Evolutionary conservation across 2,329 filamentous ascomycete genomes (phyloP), one percentile per base, ranked within the genome.

Genomic region (Ciborinia camelliae): DNA sequence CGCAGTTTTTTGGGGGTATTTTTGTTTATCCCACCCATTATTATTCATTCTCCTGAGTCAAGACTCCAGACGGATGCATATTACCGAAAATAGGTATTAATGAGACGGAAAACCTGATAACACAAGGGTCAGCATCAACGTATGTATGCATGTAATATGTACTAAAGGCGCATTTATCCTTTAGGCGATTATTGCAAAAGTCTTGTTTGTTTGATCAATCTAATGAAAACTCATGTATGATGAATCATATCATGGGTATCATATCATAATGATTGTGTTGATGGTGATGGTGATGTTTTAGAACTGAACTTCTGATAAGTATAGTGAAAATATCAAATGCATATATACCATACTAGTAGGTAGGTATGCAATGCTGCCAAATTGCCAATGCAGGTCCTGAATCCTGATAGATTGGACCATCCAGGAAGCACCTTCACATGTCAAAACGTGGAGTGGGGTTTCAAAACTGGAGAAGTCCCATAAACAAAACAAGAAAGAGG

Each of bases 361-460:
- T n/a, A n/a, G n/a, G n/a, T n/a, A 45, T 58, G 55, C 55, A 58
- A 47, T 47, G 55, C 41, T 35, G 41, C n/a, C n/a, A n/a, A n/a
- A n/a, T n/a, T n/a, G n/a, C n/a, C n/a, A n/a, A n/a, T n/a, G n/a
- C n/a, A n/a, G 37, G 35, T 37, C 35, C 35, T 37, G 35, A 37
- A 37, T 45, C 28, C 39, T 32, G 12, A 15, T 39, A 55, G 12
- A 10, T 26, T 47, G 41, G 39, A 14, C 54, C 39, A 55, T 39
- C 26, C 28, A 45, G 7, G 28, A 45, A 45, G 15, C 26, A 32
- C 20, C 12, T 58, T 58, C 54, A 58, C 54, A 58, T 58, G 54
- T 45, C 12, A 45, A 28, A 41, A 2, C 8, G 26, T 41, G 23
- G 52, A 55, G 35, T 55, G 26, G 1, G 18, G 10, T 55, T 41